Evolutionary conservation across 306 rosid genomes (phyloP).

Genomic region (Purshia tridentata): DNA sequence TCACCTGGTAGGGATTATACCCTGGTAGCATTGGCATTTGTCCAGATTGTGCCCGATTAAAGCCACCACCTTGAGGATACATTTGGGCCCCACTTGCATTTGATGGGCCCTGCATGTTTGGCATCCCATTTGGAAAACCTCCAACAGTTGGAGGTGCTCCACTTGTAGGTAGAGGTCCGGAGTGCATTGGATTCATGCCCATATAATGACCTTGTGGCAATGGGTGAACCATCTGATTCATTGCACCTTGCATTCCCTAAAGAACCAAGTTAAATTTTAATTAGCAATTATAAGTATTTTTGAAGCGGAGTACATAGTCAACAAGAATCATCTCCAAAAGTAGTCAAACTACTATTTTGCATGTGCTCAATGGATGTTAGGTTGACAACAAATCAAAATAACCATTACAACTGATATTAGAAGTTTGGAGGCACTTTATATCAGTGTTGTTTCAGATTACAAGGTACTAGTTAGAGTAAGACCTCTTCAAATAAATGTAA

Average conservation of each 20-base stretch:
- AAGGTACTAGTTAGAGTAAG: not conserved
- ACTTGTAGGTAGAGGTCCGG: slow-evolving; percentile 66
- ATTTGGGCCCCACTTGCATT: slow-evolving; percentile 55
- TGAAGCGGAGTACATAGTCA: not conserved
- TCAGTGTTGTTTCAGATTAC: not conserved
- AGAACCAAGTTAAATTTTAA: not conserved
- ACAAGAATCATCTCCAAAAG: not conserved
- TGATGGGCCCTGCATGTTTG: slow-evolving; percentile 85
- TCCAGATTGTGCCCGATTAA: slow-evolving; percentile 79
- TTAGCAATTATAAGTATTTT: not conserved
- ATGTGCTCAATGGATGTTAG: not conserved
- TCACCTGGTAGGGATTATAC: slow-evolving; percentile 92
- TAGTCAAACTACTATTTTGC: not conserved
- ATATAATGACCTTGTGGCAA: slow-evolving; percentile 78
- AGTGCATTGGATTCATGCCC: slow-evolving; percentile 95
- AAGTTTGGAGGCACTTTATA: no score
- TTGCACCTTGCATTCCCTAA: slow-evolving; percentile 89
- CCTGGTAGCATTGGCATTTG: slow-evolving; percentile 94
- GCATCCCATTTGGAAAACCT: slow-evolving; percentile 63
- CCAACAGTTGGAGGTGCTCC: slow-evolving; percentile 65
- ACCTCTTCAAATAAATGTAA: not conserved
- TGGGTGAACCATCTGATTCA: slow-evolving; percentile 83
- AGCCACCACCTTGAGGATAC: slow-evolving; percentile 78
- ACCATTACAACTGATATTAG: not conserved
- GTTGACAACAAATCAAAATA: not conserved